Evolutionary conservation across 129 eudicot species (phyloP).

Genomic region (Flaveria bidentis): DNA sequence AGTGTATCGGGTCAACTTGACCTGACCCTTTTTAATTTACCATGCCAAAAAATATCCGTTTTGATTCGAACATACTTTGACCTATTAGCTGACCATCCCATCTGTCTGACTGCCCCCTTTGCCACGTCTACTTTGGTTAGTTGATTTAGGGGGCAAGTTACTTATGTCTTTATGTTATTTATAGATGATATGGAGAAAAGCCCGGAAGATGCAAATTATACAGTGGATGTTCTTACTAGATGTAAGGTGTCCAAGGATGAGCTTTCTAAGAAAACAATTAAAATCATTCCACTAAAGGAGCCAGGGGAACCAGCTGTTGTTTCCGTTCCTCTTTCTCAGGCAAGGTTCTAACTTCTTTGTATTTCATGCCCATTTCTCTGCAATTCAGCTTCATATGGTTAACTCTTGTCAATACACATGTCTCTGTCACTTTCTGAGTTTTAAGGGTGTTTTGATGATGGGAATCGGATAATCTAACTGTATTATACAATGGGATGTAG

Average conservation of each 20-base stretch:
- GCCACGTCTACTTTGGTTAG: not conserved
- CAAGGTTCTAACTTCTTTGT: constrained; percentile 19
- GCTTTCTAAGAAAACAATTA: constrained; percentile 60
- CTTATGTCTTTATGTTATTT: constrained; percentile 19
- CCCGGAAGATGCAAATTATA: constrained; percentile 90
- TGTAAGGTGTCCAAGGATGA: constrained; percentile 71
- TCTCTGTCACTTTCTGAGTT: not conserved
- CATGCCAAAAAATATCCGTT: not conserved
- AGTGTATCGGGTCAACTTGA: not conserved
- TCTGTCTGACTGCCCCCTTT: not conserved
- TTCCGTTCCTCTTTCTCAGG: constrained; percentile 89
- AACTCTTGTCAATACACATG: constrained; percentile 1
- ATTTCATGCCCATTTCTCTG: not conserved
- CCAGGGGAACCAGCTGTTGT: constrained; percentile 91
- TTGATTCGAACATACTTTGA: not conserved
- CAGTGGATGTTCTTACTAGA: constrained; percentile 82
- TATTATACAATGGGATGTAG: constrained; percentile 2
- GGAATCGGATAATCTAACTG: not conserved
- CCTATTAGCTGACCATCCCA: not conserved
- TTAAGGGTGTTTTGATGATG: constrained; percentile 7
- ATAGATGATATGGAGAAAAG: constrained; percentile 81
- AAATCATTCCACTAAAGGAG: constrained; percentile 68
- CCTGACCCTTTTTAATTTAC: not conserved
- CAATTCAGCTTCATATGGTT: constrained; percentile 1
- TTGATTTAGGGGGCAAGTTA: constrained; percentile 9